phyloP scores from a whole-genome alignment of 176 grass and related monocot species.

The sorghum (Sorghum bicolor) region Sorghum_bicolor_NCBIv3 NC_012870.2:3338501-3339000 shows the following conservation, averaged over 20 bases:
- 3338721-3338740: slow-evolving; percentile 33
- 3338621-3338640: slow-evolving; percentile 88
- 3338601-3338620: slow-evolving; percentile 94
- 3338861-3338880: slow-evolving; percentile 89
- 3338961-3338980: neutral
- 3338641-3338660: slow-evolving; percentile 64
- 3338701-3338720: slow-evolving; percentile 49
- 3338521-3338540: neutral
- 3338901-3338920: neutral
- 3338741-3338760: neutral
- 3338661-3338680: slow-evolving; percentile 90
- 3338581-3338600: slow-evolving; percentile 99
- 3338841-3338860: slow-evolving; percentile 77
- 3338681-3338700: slow-evolving; percentile 84
- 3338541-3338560: slow-evolving; percentile 12
- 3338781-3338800: slow-evolving; percentile 41
- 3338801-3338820: slow-evolving; percentile 90
- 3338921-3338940: neutral
- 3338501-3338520: neutral
- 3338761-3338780: slow-evolving; percentile 3
- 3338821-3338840: slow-evolving; percentile 70
- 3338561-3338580: slow-evolving; percentile 44
- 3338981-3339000: slow-evolving; percentile 2
- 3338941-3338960: neutral
- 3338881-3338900: slow-evolving; percentile 53